phyloP scores from a whole-genome alignment of 352 stramenopile species.

The Phytophthora cajani region DNA sequence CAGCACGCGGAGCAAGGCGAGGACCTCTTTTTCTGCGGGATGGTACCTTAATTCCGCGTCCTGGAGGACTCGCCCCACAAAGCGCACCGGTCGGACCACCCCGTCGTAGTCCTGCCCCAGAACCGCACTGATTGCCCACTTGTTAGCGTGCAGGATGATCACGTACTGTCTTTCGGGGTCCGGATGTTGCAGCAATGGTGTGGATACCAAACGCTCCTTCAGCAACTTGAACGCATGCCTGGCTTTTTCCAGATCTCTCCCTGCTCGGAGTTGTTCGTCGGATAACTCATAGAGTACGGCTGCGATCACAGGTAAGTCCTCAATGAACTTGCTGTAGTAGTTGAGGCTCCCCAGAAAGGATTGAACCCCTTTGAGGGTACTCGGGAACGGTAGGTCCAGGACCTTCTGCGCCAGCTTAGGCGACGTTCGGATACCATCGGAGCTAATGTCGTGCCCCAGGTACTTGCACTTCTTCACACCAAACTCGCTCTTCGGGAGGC shows the following conservation, averaged over 20 bases:
- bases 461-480: constrained; percentile 14
- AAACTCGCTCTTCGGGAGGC: constrained; percentile 33
- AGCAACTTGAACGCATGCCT: constrained; percentile 31
- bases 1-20: constrained; percentile 1
- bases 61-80: constrained; percentile 17
- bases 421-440: constrained; percentile 11
- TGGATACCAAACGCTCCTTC: constrained; percentile 30
- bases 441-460: constrained; percentile 16
- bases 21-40: constrained; percentile 6
- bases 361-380: constrained; percentile 11
- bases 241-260: constrained; percentile 23
- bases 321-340: constrained; percentile 41
- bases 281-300: constrained; percentile 7
- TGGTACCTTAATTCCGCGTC: constrained; percentile 9
- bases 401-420: constrained; percentile 14
- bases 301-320: constrained; percentile 17
- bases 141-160: constrained; percentile 30
- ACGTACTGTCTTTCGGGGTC: constrained; percentile 22
- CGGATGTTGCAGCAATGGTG: constrained; percentile 20
- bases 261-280: constrained; percentile 14
- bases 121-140: constrained; percentile 33
- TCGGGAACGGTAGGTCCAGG: constrained; percentile 13
- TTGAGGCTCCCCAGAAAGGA: constrained; percentile 15
- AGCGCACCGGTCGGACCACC: constrained; percentile 26
- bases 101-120: constrained; percentile 39